These are phyloP conservation scores for Blastobotrys robertii DNA, from an alignment of 805 yeast species.

Conservation along the genomic window DNA sequence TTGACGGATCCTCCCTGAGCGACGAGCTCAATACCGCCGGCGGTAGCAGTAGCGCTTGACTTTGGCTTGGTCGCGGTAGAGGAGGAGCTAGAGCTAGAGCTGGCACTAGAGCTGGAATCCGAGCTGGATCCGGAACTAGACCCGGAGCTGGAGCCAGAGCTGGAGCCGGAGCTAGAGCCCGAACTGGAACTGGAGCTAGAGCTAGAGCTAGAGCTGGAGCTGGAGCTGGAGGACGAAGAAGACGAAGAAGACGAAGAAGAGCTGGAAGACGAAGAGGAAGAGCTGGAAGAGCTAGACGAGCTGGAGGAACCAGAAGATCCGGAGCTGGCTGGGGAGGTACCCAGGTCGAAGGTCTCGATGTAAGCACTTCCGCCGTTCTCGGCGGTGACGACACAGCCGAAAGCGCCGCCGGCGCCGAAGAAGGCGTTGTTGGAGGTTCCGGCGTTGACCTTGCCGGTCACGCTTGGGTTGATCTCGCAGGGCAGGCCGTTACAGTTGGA, in stretches of 20 bases:
- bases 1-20: neutral
- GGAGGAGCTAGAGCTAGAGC: slow-evolving; percentile 3
- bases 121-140: neutral
- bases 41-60: slow-evolving; percentile 1
- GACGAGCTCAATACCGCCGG: neutral
- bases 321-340: neutral
- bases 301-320: neutral
- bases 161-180: neutral
- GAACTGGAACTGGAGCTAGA: neutral
- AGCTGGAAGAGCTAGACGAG: neutral
- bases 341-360: slow-evolving; percentile 55
- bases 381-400: slow-evolving; percentile 81
- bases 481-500: slow-evolving; percentile 62
- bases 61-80: neutral
- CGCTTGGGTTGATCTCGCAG: slow-evolving; percentile 75
- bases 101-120: no score
- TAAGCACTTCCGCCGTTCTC: slow-evolving; percentile 50
- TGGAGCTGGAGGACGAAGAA: slow-evolving; percentile 2
- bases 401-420: slow-evolving; percentile 53
- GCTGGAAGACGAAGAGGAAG: slow-evolving; percentile 1
- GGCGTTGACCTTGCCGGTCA: slow-evolving; percentile 39
- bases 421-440: slow-evolving; percentile 16
- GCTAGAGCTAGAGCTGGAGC: neutral
- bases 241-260: slow-evolving; percentile 2
- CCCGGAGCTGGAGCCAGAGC: neutral